These are phyloP conservation scores for Pseudogymnoascus sp. DNA, from an alignment of 2,329 filamentous ascomycete species.

Conservation along the genomic window DNA sequence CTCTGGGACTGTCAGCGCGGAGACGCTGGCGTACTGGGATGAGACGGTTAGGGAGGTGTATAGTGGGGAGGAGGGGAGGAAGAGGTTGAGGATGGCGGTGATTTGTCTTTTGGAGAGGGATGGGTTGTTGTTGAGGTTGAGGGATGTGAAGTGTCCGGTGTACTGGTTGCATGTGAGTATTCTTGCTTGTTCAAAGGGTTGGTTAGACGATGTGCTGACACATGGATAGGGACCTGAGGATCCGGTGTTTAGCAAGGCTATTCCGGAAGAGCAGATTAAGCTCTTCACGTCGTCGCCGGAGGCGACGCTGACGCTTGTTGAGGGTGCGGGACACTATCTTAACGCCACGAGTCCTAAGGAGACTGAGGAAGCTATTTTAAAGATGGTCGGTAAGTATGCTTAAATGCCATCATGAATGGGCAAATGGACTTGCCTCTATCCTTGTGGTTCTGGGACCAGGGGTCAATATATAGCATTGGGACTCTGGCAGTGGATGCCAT, in stretches of 20 bases:
- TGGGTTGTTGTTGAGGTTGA: conserved; percentile 36
- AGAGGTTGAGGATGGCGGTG: conserved; percentile 38
- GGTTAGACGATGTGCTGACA: not conserved
- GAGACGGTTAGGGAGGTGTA: conserved; percentile 38
- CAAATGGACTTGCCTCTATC: not conserved
- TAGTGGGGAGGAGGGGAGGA: conserved; percentile 40
- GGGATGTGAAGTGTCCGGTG: conserved; percentile 42
- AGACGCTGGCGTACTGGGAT: conserved; percentile 37
- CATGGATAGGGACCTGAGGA: conserved; percentile 36
- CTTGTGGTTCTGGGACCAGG: not conserved
- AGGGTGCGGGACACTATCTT: conserved; percentile 41
- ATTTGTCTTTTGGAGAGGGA: conserved; percentile 39
- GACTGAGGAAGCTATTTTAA: conserved; percentile 36
- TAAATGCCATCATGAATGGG: not conserved
- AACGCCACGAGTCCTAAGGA: conserved; percentile 41
- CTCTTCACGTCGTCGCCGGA: conserved; percentile 39
- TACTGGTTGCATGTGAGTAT: conserved; percentile 42
- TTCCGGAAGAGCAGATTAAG: conserved; percentile 41
- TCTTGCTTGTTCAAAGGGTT: not conserved
- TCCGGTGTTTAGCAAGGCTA: conserved; percentile 32
- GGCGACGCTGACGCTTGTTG: conserved; percentile 35
- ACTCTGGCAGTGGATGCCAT: too few relatives aligned
- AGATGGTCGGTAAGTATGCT: conserved; percentile 22
- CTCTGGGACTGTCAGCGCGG: conserved; percentile 30
- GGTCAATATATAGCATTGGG: not conserved